phyloP scores from a whole-genome alignment of 164 flowering plant species.

The Aristolochia californica region DNA sequence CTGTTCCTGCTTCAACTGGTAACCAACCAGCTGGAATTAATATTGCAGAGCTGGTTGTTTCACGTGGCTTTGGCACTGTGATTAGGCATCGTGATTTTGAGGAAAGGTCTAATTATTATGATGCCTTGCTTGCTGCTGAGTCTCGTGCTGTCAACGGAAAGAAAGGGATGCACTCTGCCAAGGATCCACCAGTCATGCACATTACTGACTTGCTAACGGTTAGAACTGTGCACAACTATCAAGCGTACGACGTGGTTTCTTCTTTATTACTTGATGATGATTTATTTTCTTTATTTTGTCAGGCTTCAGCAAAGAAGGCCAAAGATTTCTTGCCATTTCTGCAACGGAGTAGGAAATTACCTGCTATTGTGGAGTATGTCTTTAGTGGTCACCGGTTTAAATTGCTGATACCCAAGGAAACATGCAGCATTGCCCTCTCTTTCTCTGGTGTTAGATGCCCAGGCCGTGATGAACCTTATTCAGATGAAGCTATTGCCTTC shows the following conservation, averaged over 20 bases:
- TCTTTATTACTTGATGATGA: not conserved
- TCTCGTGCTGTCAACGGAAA: slow-evolving; percentile 67
- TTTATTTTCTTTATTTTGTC: not conserved
- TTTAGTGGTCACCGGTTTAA: slow-evolving; percentile 97
- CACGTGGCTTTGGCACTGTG: slow-evolving; percentile 83
- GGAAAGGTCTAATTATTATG: slow-evolving; percentile 90
- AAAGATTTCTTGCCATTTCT: slow-evolving; percentile 86
- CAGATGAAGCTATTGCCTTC: slow-evolving; percentile 90
- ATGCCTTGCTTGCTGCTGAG: slow-evolving; percentile 86
- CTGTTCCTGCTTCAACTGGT: slow-evolving; percentile 31
- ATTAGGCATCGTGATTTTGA: slow-evolving; percentile 90
- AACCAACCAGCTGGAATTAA: slow-evolving; percentile 49
- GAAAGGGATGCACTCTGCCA: slow-evolving; percentile 83
- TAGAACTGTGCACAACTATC: slow-evolving; percentile 9
- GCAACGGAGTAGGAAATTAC: slow-evolving; percentile 61
- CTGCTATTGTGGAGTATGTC: slow-evolving; percentile 94
- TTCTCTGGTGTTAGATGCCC: slow-evolving; percentile 98
- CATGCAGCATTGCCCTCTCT: slow-evolving; percentile 93
- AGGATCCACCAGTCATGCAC: slow-evolving; percentile 82
- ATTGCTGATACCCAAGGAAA: slow-evolving; percentile 79
- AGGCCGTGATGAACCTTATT: slow-evolving; percentile 82
- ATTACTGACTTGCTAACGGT: slow-evolving; percentile 68
- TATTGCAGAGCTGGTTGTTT: slow-evolving; percentile 68
- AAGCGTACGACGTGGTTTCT: not conserved
- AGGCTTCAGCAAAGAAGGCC: slow-evolving; percentile 79